These are phyloP conservation scores for Eucalyptus urophylla DNA, from an alignment of 345 rosid species.

Conservation along the genomic window DNA sequence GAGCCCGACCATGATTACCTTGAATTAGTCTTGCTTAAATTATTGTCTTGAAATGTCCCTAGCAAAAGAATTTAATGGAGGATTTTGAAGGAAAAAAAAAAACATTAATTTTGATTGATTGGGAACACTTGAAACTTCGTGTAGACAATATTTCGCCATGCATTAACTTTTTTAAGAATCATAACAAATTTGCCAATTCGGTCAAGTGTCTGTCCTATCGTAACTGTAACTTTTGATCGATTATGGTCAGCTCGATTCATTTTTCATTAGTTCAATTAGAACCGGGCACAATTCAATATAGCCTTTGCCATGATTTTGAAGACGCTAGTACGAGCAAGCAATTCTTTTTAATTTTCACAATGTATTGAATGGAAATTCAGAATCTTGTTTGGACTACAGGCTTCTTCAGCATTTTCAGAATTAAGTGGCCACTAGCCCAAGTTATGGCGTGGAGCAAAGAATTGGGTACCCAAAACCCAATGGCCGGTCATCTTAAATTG, in stretches of 20 bases:
- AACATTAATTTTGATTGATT: not conserved
- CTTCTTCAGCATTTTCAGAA: not conserved
- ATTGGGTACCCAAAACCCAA: not conserved
- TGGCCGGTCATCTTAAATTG: not conserved
- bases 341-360: not conserved
- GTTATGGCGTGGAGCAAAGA: not conserved
- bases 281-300: not conserved
- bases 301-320: not conserved
- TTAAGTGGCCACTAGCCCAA: not conserved
- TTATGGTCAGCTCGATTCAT: not conserved
- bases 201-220: accelerated
- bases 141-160: not conserved
- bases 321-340: not conserved
- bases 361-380: not conserved
- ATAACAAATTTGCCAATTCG: not conserved
- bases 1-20: not conserved
- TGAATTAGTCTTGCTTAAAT: not conserved
- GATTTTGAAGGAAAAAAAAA: not conserved
- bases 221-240: not conserved
- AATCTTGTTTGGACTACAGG: not conserved
- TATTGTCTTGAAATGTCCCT: not conserved
- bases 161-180: not conserved
- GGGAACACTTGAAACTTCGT: not conserved
- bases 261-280: not conserved
- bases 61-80: not conserved